Evolutionary conservation across 192 early-diverging fungal genomes (phyloP).

Genomic region (Entophlyctis helioformis): DNA sequence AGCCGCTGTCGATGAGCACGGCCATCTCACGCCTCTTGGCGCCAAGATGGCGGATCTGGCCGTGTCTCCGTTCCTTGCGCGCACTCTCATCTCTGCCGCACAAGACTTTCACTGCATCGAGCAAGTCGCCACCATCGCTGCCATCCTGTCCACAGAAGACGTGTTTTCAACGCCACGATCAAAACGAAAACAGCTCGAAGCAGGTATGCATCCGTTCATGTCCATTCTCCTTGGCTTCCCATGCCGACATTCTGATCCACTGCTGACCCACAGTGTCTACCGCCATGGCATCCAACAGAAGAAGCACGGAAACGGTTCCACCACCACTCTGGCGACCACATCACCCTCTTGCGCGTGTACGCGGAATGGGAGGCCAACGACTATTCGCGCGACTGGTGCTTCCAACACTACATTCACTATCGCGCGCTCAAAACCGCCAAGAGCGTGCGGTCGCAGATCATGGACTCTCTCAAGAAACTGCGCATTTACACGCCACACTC

Average conservation of each 20-base stretch:
- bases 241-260: too few relatives aligned
- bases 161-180: slow-evolving; percentile 20
- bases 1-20: slow-evolving; percentile 37
- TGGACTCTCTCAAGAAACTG: slow-evolving; percentile 19
- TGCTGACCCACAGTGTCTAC: too few relatives aligned
- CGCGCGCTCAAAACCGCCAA: slow-evolving; percentile 33
- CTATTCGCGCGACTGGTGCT: slow-evolving; percentile 24
- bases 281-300: too few relatives aligned
- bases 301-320: slow-evolving; percentile 10
- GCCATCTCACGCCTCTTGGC: slow-evolving; percentile 29
- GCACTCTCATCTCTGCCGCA: slow-evolving; percentile 23
- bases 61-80: slow-evolving; percentile 26
- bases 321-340: slow-evolving; percentile 35
- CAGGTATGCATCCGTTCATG: too few relatives aligned
- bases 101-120: slow-evolving; percentile 19
- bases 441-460: slow-evolving; percentile 32
- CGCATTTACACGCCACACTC: too few relatives aligned
- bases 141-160: slow-evolving; percentile 41
- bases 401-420: slow-evolving; percentile 23
- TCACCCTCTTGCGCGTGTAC: slow-evolving; percentile 31
- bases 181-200: slow-evolving; percentile 16
- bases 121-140: slow-evolving; percentile 34
- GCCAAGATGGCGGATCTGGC: slow-evolving; percentile 31
- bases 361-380: slow-evolving; percentile 19
- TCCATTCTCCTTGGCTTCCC: too few relatives aligned